Evolutionary conservation across 2,329 filamentous ascomycete genomes (phyloP).

Genomic region (Botrytis cinerea): DNA sequence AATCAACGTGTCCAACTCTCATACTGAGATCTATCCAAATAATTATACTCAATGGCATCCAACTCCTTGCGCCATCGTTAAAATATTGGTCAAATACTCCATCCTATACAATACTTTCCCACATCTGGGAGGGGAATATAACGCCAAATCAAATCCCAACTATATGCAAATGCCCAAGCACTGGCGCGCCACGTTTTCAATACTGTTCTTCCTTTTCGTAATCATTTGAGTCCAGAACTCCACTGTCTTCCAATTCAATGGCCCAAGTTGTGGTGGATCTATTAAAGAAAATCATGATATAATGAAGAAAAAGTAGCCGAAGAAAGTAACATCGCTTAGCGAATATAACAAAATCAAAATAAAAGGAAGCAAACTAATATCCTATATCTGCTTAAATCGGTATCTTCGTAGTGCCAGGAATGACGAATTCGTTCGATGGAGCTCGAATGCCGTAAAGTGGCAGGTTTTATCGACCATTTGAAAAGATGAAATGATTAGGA

Average conservation of each 20-base stretch:
- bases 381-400: not conserved
- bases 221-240: conserved; percentile 14
- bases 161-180: conserved; percentile 15
- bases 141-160: conserved; percentile 20
- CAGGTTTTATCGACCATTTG: not conserved
- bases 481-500: not conserved
- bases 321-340: not conserved
- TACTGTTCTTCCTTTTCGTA: not conserved
- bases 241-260: not conserved
- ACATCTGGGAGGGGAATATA: conserved; percentile 16
- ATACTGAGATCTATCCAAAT: not conserved
- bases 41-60: not conserved
- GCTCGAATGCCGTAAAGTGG: not conserved
- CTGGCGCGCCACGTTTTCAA: not conserved
- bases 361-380: not conserved
- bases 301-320: not conserved
- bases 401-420: not conserved
- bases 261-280: not conserved
- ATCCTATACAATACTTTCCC: conserved; percentile 14
- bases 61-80: conserved; percentile 8
- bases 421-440: not conserved
- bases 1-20: not conserved
- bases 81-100: not conserved
- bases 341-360: not conserved
- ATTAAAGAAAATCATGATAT: conserved; percentile 13